These are phyloP conservation scores for Lachnellula occidentalis DNA, from an alignment of 2,329 filamentous ascomycete species.

Conservation along the genomic window DNA sequence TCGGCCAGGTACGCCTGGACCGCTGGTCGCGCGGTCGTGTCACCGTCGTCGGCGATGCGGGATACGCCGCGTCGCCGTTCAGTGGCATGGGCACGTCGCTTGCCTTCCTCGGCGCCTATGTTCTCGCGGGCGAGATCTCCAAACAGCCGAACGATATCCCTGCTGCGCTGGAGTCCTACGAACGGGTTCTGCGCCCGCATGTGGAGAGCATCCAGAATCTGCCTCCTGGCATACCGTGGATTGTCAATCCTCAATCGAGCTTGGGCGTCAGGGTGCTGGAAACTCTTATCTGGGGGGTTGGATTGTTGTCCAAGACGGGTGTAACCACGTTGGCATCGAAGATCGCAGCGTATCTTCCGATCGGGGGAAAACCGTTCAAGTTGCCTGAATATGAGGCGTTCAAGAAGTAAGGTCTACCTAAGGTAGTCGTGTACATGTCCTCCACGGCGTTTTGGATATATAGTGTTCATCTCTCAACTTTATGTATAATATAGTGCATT, in stretches of 20 bases:
- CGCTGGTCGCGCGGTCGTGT: constrained; percentile 42
- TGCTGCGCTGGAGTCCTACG: constrained; percentile 40
- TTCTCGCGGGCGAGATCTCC: constrained; percentile 49
- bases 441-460: too few relatives aligned
- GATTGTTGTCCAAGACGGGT: too few relatives aligned
- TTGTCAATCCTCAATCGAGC: constrained; percentile 13
- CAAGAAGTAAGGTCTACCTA: too few relatives aligned
- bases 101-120: constrained; percentile 46
- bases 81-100: constrained; percentile 48
- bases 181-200: constrained; percentile 40
- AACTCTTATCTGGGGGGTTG: background rate
- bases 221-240: constrained; percentile 12
- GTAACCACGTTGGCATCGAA: too few relatives aligned
- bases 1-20: constrained; percentile 40
- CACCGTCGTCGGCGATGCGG: constrained; percentile 49
- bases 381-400: too few relatives aligned
- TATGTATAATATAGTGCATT: too few relatives aligned
- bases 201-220: constrained; percentile 37
- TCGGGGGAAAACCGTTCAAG: too few relatives aligned
- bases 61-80: constrained; percentile 46
- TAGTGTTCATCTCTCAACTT: too few relatives aligned
- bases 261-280: constrained; percentile 12
- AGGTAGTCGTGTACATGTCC: too few relatives aligned
- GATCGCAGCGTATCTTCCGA: too few relatives aligned
- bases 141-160: constrained; percentile 19